Conservation (phyloP, 306 rosid genomes). For the Styphnolobium japonicum region DNA sequence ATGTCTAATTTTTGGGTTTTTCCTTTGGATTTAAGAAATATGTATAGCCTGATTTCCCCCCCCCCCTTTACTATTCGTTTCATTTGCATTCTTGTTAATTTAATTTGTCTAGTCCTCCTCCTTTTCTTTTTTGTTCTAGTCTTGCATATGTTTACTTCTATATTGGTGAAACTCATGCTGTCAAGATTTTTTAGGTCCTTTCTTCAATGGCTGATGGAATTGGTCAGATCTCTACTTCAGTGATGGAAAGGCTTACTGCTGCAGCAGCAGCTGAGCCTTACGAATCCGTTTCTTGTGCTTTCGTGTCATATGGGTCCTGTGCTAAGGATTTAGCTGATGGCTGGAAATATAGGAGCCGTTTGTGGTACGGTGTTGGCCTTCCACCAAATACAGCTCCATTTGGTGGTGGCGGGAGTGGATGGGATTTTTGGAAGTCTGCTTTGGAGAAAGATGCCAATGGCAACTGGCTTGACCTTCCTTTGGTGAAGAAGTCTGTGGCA, state of each 20-base stretch:
- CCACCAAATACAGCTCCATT: slow-evolving; percentile 56
- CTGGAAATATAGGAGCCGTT: slow-evolving; percentile 87
- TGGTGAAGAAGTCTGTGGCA: slow-evolving; percentile 90
- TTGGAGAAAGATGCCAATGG: slow-evolving; percentile 83
- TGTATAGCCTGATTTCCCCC: not conserved
- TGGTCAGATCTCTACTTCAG: slow-evolving; percentile 74
- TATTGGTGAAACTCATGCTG: slow-evolving; percentile 30
- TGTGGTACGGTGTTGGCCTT: slow-evolving; percentile 96
- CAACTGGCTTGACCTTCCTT: slow-evolving; percentile 91
- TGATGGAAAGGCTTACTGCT: slow-evolving; percentile 86
- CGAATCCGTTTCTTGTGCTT: slow-evolving; percentile 86
- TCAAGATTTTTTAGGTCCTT: slow-evolving; percentile 59
- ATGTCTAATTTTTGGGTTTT: not conserved
- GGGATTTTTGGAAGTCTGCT: slow-evolving; percentile 81
- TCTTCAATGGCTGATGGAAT: slow-evolving; percentile 83
- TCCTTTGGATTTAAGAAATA: slow-evolving; percentile 18
- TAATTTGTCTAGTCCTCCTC: not conserved
- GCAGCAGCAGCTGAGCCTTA: slow-evolving; percentile 99
- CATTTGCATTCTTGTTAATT: slow-evolving; percentile 26
- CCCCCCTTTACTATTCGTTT: not conserved
- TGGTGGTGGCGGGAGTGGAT: slow-evolving; percentile 95
- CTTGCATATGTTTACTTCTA: slow-evolving; percentile 10
- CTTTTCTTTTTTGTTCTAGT: slow-evolving; percentile 24
- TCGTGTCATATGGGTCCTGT: slow-evolving; percentile 95
- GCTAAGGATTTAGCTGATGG: slow-evolving; percentile 78